These are phyloP conservation scores for Filobasidium wieringae DNA, from an alignment of 768 basidiomycete genomes.

Conservation along the genomic window DNA sequence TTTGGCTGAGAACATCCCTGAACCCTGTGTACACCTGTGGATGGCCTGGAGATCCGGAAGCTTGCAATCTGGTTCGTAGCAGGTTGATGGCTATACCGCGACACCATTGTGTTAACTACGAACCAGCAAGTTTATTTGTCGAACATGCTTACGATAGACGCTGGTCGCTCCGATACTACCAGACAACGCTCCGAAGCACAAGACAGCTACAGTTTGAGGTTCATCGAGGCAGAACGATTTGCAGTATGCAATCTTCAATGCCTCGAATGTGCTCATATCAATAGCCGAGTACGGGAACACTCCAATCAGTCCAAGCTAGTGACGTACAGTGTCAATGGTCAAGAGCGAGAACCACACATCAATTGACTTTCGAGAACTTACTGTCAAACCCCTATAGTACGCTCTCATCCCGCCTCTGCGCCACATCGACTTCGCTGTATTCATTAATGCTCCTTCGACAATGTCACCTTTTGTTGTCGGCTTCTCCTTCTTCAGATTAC, in stretches of 20 bases:
- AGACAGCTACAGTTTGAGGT: conserved; percentile 70
- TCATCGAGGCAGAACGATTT: conserved; percentile 78
- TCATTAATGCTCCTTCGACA: conserved; percentile 42
- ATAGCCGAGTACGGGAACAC: conserved; percentile 90
- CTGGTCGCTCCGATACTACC: conserved; percentile 80
- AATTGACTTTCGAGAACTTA: conserved; percentile 42
- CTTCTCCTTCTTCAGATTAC: conserved; percentile 47
- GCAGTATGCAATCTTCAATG: conserved; percentile 79
- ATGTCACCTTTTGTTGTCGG: conserved; percentile 38
- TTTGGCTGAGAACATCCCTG: conserved; percentile 66
- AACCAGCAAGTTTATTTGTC: background rate
- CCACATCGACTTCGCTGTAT: conserved; percentile 66
- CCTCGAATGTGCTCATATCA: conserved; percentile 83
- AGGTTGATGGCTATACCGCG: conserved; percentile 42
- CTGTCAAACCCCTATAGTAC: conserved; percentile 81
- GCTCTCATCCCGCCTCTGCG: conserved; percentile 62
- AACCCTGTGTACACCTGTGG: conserved; percentile 84
- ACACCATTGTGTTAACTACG: background rate
- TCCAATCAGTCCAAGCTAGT: conserved; percentile 80
- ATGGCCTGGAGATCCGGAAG: conserved; percentile 89
- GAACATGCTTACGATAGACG: conserved; percentile 54
- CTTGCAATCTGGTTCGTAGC: conserved; percentile 86
- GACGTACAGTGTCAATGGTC: background rate
- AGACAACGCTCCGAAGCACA: conserved; percentile 84
- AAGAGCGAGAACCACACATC: conserved; percentile 12